A percentile compares a stretch with the other conserved stretches of the same genome.
These are phyloP conservation scores for Silybum marianum DNA, from an alignment of 129 eudicot species.

Conservation along the genomic window DNA sequence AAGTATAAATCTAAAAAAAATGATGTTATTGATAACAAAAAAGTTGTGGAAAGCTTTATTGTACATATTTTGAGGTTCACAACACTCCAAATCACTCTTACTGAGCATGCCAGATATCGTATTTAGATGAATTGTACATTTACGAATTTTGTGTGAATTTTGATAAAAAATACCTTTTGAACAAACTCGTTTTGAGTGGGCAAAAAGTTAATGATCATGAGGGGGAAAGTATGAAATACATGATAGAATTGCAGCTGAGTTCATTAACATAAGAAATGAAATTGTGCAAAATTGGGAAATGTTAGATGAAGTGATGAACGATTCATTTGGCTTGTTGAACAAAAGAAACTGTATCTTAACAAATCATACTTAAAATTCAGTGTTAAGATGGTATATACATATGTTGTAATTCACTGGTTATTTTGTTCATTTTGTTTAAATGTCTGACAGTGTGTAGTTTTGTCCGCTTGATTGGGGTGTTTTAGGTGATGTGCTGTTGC, in stretches of 20 bases:
- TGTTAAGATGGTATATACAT: not conserved
- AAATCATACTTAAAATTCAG: not conserved
- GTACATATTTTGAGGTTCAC: conserved; percentile 9
- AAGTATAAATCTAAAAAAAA: not conserved
- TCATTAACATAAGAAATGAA: not conserved
- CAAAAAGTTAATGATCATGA: not conserved
- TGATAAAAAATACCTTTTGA: not conserved
- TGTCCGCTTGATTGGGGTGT: conserved; percentile 21
- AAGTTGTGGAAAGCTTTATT: not conserved
- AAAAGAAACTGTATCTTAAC: not conserved
- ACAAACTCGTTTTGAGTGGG: not conserved
- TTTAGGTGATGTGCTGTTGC: conserved; percentile 96
- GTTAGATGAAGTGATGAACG: conserved; percentile 1
- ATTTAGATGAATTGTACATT: not conserved
- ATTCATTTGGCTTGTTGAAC: conserved; percentile 10
- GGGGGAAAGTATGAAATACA: not conserved
- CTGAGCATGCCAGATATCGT: conserved; percentile 12
- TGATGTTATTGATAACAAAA: not conserved
- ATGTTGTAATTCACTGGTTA: not conserved
- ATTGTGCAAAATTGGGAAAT: conserved; percentile 17
- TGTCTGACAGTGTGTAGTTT: conserved; percentile 10
- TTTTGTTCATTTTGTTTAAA: not conserved
- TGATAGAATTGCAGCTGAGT: conserved; percentile 1
- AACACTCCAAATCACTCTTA: not conserved
- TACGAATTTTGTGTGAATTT: not conserved